Evolutionary conservation across 1,284 basidiomycete genomes (phyloP), one percentile per base, ranked within the genome.

Genomic region (Agaricales sp.): DNA sequence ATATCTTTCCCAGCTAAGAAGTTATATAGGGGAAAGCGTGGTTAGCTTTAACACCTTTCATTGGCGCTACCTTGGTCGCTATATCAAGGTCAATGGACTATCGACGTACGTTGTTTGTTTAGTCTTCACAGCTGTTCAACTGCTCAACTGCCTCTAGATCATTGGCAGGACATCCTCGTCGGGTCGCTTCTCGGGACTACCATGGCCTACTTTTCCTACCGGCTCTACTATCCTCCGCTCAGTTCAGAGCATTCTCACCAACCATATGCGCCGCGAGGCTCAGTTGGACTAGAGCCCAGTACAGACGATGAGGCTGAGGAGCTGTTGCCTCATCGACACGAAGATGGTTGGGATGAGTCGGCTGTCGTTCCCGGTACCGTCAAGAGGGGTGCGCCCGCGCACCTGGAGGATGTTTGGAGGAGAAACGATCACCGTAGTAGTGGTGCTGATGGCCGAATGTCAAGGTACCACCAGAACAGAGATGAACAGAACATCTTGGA

Each of bases 81-180:
- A 85, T 97, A 51, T 88, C 86, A n/a, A 79, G 91, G 23, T 91
- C 87, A 0, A 90, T 90, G 84, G 90, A 93, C 63, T 87, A 88
- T 58, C 77, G 90, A 51, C 90, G 88, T 88, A 61, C 57, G 79
- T 68, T 19, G 19, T 18, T 18, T 8, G 30, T 22, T 35, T 53
- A 43, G 23, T 11, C 37, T 22, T 21, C 18, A n/a, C 26, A 45
- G 41, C 30, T 30, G 14, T 26, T 12, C 12, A 46, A 14, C 30
- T 18, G 44, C 24, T 39, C 20, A 52, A 19, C 20, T 44, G 45
- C 45, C 14, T 49, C 26, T 55, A 89, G 87, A 92, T 63, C 87
- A 92, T 62, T 92, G 89, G 86, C 80, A 90, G 39, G 91, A 97
- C 58, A 85, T 96, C 39, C 63, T 92, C 3, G 77, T 89, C 2